These are phyloP conservation scores for Sordariomycetes sp. DNA, from an alignment of 2,329 filamentous ascomycete genomes.

Conservation along the genomic window DNA sequence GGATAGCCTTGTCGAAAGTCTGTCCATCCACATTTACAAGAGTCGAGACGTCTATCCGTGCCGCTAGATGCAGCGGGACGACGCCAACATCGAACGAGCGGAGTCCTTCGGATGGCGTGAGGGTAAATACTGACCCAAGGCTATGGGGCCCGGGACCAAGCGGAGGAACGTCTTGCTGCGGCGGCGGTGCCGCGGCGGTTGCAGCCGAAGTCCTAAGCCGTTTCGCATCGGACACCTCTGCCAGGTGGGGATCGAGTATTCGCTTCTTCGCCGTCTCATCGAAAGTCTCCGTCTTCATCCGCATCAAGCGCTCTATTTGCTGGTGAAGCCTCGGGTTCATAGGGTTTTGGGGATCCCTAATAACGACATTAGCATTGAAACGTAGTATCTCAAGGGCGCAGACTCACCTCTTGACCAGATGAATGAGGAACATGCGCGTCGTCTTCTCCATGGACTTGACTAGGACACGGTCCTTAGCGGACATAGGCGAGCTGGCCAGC, in stretches of 20 bases:
- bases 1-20: slow-evolving; percentile 7
- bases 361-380: slow-evolving; percentile 3
- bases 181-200: slow-evolving; percentile 18
- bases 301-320: slow-evolving; percentile 70
- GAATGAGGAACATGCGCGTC: slow-evolving; percentile 67
- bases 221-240: slow-evolving; percentile 68
- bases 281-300: slow-evolving; percentile 63
- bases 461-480: slow-evolving; percentile 65
- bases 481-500: slow-evolving; percentile 63
- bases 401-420: slow-evolving; percentile 63
- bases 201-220: slow-evolving; percentile 50
- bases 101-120: slow-evolving; percentile 60
- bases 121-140: slow-evolving; percentile 72
- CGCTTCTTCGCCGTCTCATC: slow-evolving; percentile 73
- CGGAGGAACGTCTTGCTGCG: slow-evolving; percentile 46
- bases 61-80: slow-evolving; percentile 61
- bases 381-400: neutral
- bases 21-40: slow-evolving; percentile 23
- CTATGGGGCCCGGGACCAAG: slow-evolving; percentile 65
- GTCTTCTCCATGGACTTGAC: slow-evolving; percentile 94
- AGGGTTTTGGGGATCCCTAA: slow-evolving; percentile 67
- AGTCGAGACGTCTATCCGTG: slow-evolving; percentile 70
- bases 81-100: slow-evolving; percentile 72
- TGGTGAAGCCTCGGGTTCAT: slow-evolving; percentile 70
- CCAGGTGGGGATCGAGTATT: slow-evolving; percentile 54